Percentiles rank a stretch among this genome's conserved stretches.
These are phyloP conservation scores for Penicillium subrubescens DNA, from an alignment of 495 filamentous ascomycete species.

Conservation along the genomic window DNA sequence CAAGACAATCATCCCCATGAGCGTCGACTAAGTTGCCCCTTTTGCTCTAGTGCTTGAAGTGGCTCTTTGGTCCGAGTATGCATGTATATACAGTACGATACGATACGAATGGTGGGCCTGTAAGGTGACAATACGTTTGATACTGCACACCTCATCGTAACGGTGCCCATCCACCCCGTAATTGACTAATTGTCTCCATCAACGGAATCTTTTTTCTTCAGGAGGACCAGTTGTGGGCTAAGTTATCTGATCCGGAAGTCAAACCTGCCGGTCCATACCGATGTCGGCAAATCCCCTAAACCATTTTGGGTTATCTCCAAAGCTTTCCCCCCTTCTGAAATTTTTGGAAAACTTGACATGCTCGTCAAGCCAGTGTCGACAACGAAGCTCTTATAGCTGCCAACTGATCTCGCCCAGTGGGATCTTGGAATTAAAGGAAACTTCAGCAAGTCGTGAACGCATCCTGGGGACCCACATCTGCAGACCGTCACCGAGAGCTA, in stretches of 20 bases:
- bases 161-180: not conserved
- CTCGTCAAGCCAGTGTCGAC: not conserved
- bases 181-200: not conserved
- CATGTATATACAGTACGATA: not conserved
- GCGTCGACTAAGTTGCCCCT: conserved; percentile 9
- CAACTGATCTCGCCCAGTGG: not conserved
- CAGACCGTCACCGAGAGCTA: not conserved
- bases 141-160: not conserved
- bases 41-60: not conserved
- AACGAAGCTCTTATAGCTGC: not conserved
- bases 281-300: conserved; percentile 3
- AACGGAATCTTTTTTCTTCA: not conserved
- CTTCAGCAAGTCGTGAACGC: not conserved
- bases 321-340: not conserved
- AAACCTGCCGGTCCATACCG: conserved; percentile 9
- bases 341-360: conserved; percentile 2
- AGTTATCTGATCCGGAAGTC: conserved; percentile 13
- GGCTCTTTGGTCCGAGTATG: not conserved
- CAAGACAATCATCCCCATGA: not conserved
- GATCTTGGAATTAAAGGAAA: not conserved
- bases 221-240: not conserved
- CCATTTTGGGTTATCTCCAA: not conserved
- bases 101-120: not conserved
- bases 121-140: not conserved
- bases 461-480: not conserved